Conservation (phyloP, 805 yeast genomes). For the Yarrowia osloensis region DNA sequence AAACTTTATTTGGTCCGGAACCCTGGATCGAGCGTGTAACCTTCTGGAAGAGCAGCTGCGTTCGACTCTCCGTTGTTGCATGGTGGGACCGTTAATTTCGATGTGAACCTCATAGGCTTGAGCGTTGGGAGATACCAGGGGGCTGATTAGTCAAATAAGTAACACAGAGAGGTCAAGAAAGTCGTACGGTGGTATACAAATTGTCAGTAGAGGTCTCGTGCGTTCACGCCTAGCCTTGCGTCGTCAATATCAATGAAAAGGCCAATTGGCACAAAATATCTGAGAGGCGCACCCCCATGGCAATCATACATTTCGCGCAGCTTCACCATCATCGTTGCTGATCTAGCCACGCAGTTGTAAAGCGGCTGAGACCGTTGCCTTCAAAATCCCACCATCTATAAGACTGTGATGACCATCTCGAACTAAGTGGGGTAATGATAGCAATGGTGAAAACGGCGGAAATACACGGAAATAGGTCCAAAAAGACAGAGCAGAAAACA, state of each 20-base stretch:
- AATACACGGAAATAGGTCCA: background rate
- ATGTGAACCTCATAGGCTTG: background rate
- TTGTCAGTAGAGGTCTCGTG: no score
- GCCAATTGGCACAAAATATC: no score
- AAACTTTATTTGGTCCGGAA: constrained; percentile 7
- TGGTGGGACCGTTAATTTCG: background rate
- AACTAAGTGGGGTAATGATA: background rate
- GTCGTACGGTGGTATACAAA: no score
- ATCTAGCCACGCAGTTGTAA: no score
- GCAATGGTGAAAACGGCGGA: background rate
- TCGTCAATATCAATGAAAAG: no score
- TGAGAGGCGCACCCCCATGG: no score
- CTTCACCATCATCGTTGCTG: background rate
- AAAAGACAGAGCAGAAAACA: no score
- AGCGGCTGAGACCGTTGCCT: background rate
- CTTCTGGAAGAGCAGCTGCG: background rate
- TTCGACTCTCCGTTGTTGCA: background rate
- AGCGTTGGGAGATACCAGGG: no score
- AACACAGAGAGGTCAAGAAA: no score
- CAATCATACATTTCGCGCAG: no score
- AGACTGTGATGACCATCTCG: background rate
- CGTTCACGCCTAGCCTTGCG: no score
- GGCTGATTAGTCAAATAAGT: no score
- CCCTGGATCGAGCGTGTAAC: background rate
- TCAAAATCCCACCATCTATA: background rate